Base-by-base conservation (phyloP, 225 moss, liverwort and hornwort species). In the Thuidium tamariscinum region DNA sequence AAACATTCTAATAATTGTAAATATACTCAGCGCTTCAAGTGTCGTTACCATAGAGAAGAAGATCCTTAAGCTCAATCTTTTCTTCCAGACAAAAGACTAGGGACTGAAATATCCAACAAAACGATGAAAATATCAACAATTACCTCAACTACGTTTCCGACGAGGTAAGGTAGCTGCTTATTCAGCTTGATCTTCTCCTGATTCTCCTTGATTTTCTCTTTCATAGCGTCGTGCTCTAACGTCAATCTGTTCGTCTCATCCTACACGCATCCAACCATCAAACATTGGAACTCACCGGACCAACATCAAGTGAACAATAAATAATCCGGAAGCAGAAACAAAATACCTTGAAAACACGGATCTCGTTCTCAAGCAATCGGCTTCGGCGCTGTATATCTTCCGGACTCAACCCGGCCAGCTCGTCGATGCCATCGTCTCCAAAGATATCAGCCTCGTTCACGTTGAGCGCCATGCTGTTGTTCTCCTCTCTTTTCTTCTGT, bases 131-230 rank as follows among this genome's bases (percentile, higher is more conserved):
- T 46, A 51, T 77, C 65, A 44, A 44, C 32, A 88, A 74, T 55
- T 84, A 98, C 98, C 98, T 98, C 96, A 22, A 98, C 96, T 54
- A 98, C 95, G 82, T 96, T 98, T 36, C 98, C 95, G 41, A 98
- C 96, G 56, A 98, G 98, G 79, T 98, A 98, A 59, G 98, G 98
- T 76, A 98, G 91, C 91, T 96, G 95, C 92, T 98, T 98, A 88
- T 98, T 98, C 79, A 95, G 86, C 90, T 98, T 98, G 86, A 98
- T 98, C 94, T 98, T 98, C 93, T 98, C 95, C 79, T 95, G 98
- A 88, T 98, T 98, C 84, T 98, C 98, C 92, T 98, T 98, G 54
- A 94, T 95, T 87, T 96, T 96, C 85, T 98, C 96, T 51, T 94
- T 92, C 84, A 94, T 95, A 11, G 91, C 93, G 68, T 98, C 98